Evolutionary conservation across 257 asterid species (phyloP), one percentile per base, ranked within the genome.

Genomic region (Nyctanthes arbortristis): DNA sequence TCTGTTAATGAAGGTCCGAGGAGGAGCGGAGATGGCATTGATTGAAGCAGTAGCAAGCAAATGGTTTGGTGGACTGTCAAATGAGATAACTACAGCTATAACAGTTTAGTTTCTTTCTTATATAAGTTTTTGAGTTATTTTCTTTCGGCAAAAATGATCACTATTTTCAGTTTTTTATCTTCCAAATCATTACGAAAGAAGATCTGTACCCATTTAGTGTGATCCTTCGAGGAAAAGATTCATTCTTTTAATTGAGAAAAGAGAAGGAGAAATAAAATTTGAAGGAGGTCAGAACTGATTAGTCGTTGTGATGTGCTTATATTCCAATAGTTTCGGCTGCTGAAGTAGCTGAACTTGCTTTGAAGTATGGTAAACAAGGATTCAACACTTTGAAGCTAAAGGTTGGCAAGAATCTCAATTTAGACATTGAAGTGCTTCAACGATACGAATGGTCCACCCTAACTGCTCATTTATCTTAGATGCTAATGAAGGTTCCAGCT

Each of bases 1-100:
- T 81, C 73, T 67, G 60, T 57, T 66, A 75, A 63, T 87, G 89
- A 82, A 91, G 97, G 97, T 87, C 74, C 84, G 97, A 78, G 97
- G 96, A 66, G 96, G 97, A 71, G 82, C 89, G 33, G 96, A 91
- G 87, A 91, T 91, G 97, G 97, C 97, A 67, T 71, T 91, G 79
- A 91, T 89, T 68, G 96, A 91, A 80, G 97, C 97, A 70, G 93
- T 81, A 45, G 91, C 97, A 8, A 77, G 84, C 83, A 89, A 91
- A 83, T 82, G 89, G 56, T 89, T 87, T 78, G 96, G 96, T 63
- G 97, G 96, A 84, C 84, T 75, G 69, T 91, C 97, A 22, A 75
- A 83, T 65, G 31, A 82, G 32, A 83, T 91, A 67, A 78, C 96
- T 55, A 91, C 97, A 29, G 95, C 89, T 82, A 87, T 91, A 72